Evolutionary conservation across 2,329 filamentous ascomycete species (phyloP), one percentile per base, ranked within the genome.

Genomic region (Epichloe typhina): DNA sequence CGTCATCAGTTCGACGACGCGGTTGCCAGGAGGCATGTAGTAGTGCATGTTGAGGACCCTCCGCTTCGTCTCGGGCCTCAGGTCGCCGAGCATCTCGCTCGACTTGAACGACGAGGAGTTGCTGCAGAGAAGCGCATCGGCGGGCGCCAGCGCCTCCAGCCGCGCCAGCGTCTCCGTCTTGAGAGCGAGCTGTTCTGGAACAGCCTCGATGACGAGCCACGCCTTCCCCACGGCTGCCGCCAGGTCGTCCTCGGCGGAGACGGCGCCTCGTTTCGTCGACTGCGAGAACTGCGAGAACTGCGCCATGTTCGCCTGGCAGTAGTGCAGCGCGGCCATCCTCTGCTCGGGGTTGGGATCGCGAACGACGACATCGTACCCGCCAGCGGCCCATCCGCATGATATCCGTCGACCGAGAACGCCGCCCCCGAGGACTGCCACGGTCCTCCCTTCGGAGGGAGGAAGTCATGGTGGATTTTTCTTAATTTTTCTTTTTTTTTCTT

Each of bases 1-100:
- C 0, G 74, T 76, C 76, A 79, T 79, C 6, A 79, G 61, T 57
- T 79, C 75, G 2, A 78, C 74, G 3, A 71, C 62, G n/a, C 58
- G 55, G 54, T 66, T 68, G n/a, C 58, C 57, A 0, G 69, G 72
- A 0, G 73, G 73, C 72, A 76, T 76, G 50, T 69, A 70, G 56
- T 62, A 79, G 50, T 79, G 75, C 52, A 70, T 73, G 54, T 79
- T 78, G 38, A 75, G 57, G 2, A 75, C 61, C 0, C 71, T 59
- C 3, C 46, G 46, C 51, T 67, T 71, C 0, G 66, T 66, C 1
- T 58, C 59, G 0, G 66, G 63, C 0, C 59, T 55, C 2, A 77
- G 61, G 21, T 70, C 68, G 2, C 59, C 64, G 0, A 78, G 54
- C 67, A 79, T 72, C 50, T 75, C 67, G 0, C 66, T 63, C 0